These are phyloP conservation scores for Elsinoe necatrix DNA, from an alignment of 2,329 filamentous ascomycete species.

Conservation along the genomic window DNA sequence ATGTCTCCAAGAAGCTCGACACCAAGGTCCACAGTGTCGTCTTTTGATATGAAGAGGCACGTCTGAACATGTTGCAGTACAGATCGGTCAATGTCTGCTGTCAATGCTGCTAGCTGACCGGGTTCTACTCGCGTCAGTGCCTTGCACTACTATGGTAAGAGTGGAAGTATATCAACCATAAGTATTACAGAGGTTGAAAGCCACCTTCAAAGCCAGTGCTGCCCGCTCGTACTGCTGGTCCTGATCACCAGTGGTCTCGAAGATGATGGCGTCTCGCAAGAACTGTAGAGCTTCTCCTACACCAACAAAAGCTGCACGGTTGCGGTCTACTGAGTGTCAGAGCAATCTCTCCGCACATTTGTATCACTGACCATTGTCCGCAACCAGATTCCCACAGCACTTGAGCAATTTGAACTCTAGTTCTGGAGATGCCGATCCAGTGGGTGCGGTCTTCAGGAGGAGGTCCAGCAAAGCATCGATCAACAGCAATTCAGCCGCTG, in stretches of 20 bases:
- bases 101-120: slow-evolving; percentile 1
- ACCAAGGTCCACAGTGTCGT: slow-evolving; percentile 13
- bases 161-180: slow-evolving; percentile 9
- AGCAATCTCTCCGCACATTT: neutral
- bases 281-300: neutral
- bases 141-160: neutral
- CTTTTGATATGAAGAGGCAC: slow-evolving; percentile 15
- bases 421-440: neutral
- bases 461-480: neutral
- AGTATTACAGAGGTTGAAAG: slow-evolving; percentile 18
- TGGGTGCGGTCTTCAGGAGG: neutral
- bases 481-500: neutral
- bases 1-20: slow-evolving; percentile 8
- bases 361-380: slow-evolving; percentile 17
- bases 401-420: slow-evolving; percentile 14
- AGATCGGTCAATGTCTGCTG: slow-evolving; percentile 7
- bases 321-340: slow-evolving; percentile 10
- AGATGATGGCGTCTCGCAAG: neutral
- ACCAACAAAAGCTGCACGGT: neutral
- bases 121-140: slow-evolving; percentile 4
- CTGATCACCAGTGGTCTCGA: neutral
- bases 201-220: slow-evolving; percentile 15
- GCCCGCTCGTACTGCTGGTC: slow-evolving; percentile 1
- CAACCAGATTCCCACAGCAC: slow-evolving; percentile 19
- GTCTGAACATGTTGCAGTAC: slow-evolving; percentile 16